These are phyloP conservation scores for Pisolithus albus DNA, from an alignment of 768 basidiomycete species.

Conservation along the genomic window DNA sequence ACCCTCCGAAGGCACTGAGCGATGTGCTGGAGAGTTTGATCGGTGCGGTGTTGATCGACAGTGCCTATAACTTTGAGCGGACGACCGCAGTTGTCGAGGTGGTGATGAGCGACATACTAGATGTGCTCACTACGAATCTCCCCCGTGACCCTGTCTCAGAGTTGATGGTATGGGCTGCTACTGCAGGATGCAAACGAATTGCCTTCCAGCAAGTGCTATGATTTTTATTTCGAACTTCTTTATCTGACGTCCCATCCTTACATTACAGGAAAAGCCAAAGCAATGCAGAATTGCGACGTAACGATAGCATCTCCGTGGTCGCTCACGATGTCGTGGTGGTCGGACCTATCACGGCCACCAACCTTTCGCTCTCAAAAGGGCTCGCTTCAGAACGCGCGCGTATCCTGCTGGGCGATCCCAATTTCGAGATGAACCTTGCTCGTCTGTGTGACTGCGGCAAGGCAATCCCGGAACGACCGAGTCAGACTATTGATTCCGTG, in stretches of 20 bases:
- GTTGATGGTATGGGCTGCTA: slow-evolving; percentile 60
- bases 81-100: slow-evolving; percentile 53
- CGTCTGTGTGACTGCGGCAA: slow-evolving; percentile 37
- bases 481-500: slow-evolving; percentile 10
- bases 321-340: slow-evolving; percentile 52
- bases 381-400: slow-evolving; percentile 60
- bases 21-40: slow-evolving; percentile 83
- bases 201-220: slow-evolving; percentile 37
- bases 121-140: slow-evolving; percentile 49
- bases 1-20: slow-evolving; percentile 80
- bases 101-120: slow-evolving; percentile 63
- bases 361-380: slow-evolving; percentile 56
- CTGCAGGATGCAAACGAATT: slow-evolving; percentile 48
- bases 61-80: slow-evolving; percentile 65
- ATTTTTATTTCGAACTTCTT: slow-evolving; percentile 1
- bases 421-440: slow-evolving; percentile 38
- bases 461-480: slow-evolving; percentile 8
- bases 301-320: slow-evolving; percentile 49
- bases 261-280: slow-evolving; percentile 36
- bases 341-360: slow-evolving; percentile 56
- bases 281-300: slow-evolving; percentile 34
- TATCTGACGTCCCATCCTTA: not conserved
- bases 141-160: slow-evolving; percentile 68
- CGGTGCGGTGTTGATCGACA: slow-evolving; percentile 80
- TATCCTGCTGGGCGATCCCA: slow-evolving; percentile 41